Base-by-base conservation (phyloP, 2,329 filamentous ascomycete species). In the Cryphonectria carpinicola region DNA sequence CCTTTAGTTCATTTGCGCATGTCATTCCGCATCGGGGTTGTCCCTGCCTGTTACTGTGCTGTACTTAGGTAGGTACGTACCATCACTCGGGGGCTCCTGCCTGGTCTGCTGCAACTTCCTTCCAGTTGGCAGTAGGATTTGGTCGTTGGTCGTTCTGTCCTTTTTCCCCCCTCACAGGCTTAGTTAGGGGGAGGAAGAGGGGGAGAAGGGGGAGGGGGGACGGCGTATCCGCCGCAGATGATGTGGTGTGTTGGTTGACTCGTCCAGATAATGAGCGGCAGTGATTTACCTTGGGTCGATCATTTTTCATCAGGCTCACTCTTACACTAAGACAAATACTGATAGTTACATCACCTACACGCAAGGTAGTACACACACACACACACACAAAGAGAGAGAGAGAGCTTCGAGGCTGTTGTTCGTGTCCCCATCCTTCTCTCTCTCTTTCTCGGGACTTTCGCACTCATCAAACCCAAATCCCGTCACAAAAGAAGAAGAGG, bases 11-110 rank as follows among this genome's bases (percentile, higher is more conserved):
- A n/a, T n/a, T 11, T 49, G 46, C 64, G 32, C 32, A 65, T 37
- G 46, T 37, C 43, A 37, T 65, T 28, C 64, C 64, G 46, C 32
- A 52, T 56, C 5, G 64, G 46, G 64, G 46, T n/a, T 7, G 17
- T n/a, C 22, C 46, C 46, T 49, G 46, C 22, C 46, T 49, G 19
- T 0, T 2, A 39, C 37, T 64, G n/a, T 61, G 17, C 22, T 66
- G 58, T 62, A 39, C 22, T 60, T 28, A 1, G 28, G n/a, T n/a
- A 35, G 58, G 56, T 39, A 63, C 60, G 28, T 32, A 32, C 13
- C 35, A 28, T 41, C 46, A 17, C 19, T n/a, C 19, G 46, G 19
- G 46, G 46, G 46, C 8, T 52, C 43, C 46, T n/a, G 19, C 19
- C 46, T n/a, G 22, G 46, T 22, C 46, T n/a, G 22, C 14, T 46